Base-by-base conservation (phyloP, 495 filamentous ascomycete genomes). In the Aspergillus panamensis region DNA sequence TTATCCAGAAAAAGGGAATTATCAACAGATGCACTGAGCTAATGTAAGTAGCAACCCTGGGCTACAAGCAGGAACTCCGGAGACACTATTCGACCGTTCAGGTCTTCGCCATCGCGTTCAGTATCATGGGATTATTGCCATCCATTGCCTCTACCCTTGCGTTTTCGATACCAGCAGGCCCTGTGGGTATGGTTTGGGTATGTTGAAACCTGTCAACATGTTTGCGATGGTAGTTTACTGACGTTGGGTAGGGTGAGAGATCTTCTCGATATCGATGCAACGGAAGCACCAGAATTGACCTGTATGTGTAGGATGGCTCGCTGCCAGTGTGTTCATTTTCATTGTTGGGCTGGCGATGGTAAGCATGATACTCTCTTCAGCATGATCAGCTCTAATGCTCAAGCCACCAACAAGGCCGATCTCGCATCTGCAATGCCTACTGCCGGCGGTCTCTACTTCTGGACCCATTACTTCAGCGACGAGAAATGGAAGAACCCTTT, bases 41-140 rank as follows among this genome's bases (percentile, higher is more conserved):
- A 37, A 68, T 44, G 39, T 88, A 55, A 20, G 21, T 35, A 72
- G 69, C 67, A 16, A 66, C 64, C 3, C 69, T 88, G 56, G 85
- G 85, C 1, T 88, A 88, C 73, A 87, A 86, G 68, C 85, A 87
- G 66, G 85, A 88, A 66, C 69, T 88, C 40, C 76, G 83, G n/a
- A 76, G 85, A 8, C 86, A 87, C 57, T 88, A 87, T 54, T 83
- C 80, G 14, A 83, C 82, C 49, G 65, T 85, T 17, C 81, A 88
- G 66, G 76, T 87, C 21, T 88, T 88, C 57, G 85, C 84, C 6
- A 85, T 89, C 48, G 85, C 85, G 0, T 89, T 89, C 62, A 83
- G 78, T 63, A 89, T 89, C 55, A 89, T 89, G 83, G 84, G 84
- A 8, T 70, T 89, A 8, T 66, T 89, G 20, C 86, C 86, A 3